phyloP scores from a whole-genome alignment of 208 protist genomes.

The Wallacemonas sp. region DNA sequence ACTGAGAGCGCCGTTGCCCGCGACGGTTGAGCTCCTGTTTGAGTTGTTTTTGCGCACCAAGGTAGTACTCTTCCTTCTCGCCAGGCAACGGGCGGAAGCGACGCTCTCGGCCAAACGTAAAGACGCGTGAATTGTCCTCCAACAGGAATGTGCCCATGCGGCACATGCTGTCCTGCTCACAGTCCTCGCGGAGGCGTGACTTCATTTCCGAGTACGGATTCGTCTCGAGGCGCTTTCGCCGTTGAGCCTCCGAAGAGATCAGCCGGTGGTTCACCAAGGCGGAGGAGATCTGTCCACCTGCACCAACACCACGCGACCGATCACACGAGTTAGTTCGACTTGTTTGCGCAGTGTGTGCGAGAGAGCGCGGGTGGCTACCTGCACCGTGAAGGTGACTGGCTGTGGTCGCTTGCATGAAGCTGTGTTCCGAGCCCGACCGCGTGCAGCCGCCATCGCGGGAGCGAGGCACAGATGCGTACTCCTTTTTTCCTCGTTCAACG shows the following conservation, averaged over 20 bases:
- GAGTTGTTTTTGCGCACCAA: slow-evolving; percentile 45
- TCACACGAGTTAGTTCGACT: background rate
- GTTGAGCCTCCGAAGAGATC: slow-evolving; percentile 40
- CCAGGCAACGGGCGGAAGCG: slow-evolving; percentile 64
- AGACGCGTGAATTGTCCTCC: slow-evolving; percentile 49
- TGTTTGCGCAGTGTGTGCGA: background rate
- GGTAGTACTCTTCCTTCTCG: slow-evolving; percentile 49
- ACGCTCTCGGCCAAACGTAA: slow-evolving; percentile 68
- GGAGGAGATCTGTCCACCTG: slow-evolving; percentile 9
- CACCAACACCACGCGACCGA: slow-evolving; percentile 2
- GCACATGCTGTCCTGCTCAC: slow-evolving; percentile 51
- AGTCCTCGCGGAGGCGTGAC: slow-evolving; percentile 39
- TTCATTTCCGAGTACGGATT: slow-evolving; percentile 62
- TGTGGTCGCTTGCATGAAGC: background rate
- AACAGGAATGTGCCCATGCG: slow-evolving; percentile 61
- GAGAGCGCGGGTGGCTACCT: background rate
- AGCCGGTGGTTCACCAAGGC: background rate
- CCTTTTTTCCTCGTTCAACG: background rate
- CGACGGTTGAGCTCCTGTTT: slow-evolving; percentile 33
- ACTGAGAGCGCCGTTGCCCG: background rate
- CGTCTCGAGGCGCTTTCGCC: slow-evolving; percentile 24
- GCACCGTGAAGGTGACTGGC: background rate
- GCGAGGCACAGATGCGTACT: background rate
- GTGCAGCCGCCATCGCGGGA: background rate
- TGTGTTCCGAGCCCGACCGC: slow-evolving; percentile 10